Evolutionary conservation across 768 basidiomycete genomes (phyloP), one percentile per base, ranked within the genome.

Genomic region (Phylloporus sp.): DNA sequence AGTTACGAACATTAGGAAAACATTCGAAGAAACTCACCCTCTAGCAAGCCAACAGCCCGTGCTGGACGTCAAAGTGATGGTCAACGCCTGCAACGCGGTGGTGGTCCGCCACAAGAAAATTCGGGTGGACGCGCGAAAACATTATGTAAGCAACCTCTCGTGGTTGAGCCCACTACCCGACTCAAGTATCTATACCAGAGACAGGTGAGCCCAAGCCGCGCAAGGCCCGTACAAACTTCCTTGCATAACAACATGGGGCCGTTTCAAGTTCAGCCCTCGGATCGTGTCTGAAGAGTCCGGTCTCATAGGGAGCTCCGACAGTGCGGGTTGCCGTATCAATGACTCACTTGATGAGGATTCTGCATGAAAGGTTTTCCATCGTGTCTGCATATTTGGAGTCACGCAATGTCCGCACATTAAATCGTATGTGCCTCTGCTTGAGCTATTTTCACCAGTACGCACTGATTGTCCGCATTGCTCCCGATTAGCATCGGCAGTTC

Each of bases 1-100:
- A 35, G 20, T 29, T 39, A 38, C 29, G 9, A 52, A 8, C 4
- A n/a, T 4, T 16, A 27, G 41, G 20, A 1, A 6, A 13, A 49
- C 22, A 20, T 39, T 16, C 36, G 20, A 29, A 36, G 15, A 36
- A 44, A 58, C 62, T n/a, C 50, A 67, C 69, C 53, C 53, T 60
- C 28, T 56, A 55, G 56, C 64, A 69, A 59, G 53, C 64, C 60
- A 57, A 65, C 62, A 58, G 58, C 64, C 62, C 50, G 66, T 59
- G 61, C 53, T 65, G 56, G 67, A 66, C 64, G 67, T 66, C 54
- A 50, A 65, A 31, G 58, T 59, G 57, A 35, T 62, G 56, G 67
- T 60, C 55, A 56, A 64, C 54, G 57, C 58, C 54, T 56, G 34
- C 45, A 52, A 45, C 34, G 55, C 50, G 48, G 48, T 48, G 16